phyloP scores from a whole-genome alignment of 306 rosid genomes.

The Sesbania bispinosa region DNA sequence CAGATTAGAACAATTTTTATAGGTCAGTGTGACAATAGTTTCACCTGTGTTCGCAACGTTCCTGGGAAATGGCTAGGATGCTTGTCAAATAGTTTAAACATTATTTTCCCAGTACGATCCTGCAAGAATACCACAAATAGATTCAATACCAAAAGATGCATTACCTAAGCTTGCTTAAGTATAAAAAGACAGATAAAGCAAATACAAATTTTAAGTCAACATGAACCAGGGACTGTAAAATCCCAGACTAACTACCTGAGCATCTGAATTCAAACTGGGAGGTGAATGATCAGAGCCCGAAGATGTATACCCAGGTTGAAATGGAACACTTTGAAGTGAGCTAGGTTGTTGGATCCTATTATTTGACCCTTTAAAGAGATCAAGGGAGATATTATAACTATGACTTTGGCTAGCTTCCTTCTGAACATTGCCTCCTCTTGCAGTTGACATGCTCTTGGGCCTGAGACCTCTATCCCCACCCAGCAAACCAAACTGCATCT shows the following conservation, averaged over 20 bases:
- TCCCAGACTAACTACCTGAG: conserved; percentile 69
- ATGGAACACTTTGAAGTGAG: conserved; percentile 61
- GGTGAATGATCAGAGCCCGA: conserved; percentile 91
- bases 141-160: conserved; percentile 12
- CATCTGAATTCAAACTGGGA: conserved; percentile 79
- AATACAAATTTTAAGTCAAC: background rate
- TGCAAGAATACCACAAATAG: conserved; percentile 30
- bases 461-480: conserved; percentile 40
- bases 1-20: background rate
- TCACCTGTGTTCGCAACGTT: conserved; percentile 75
- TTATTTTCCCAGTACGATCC: conserved; percentile 85
- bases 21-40: background rate
- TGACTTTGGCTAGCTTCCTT: conserved; percentile 42
- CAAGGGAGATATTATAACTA: conserved; percentile 55
- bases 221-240: background rate
- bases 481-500: conserved; percentile 64
- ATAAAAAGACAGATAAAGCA: background rate
- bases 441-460: conserved; percentile 34
- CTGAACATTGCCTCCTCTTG: conserved; percentile 35
- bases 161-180: background rate
- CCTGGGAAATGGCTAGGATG: conserved; percentile 88
- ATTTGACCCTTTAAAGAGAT: conserved; percentile 67
- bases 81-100: conserved; percentile 83
- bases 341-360: conserved; percentile 45
- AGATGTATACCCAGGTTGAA: conserved; percentile 80